Base-by-base conservation (phyloP, 352 stramenopile genomes). In the Blastocystis sp. region DNA sequence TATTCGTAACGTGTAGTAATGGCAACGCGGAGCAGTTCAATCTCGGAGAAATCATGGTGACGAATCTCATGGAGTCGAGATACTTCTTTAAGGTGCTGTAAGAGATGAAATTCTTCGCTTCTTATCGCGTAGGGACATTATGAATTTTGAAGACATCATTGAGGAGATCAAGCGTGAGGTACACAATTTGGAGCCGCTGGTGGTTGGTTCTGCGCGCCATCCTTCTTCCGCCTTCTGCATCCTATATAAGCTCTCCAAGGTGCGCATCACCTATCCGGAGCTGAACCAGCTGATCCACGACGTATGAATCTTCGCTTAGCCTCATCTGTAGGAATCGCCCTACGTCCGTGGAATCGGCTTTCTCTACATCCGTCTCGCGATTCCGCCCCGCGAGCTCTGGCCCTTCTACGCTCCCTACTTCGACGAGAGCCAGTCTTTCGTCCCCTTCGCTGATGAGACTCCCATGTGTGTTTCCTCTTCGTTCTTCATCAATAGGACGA, bases 81-180 rank as follows among this genome's bases (percentile, higher is more conserved):
- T 84, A 84, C 28, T 84, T 84, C 74, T 84, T 84, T 38, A 84
- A 84, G 45, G 48, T 84, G 14, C 53, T 84, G 74, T 84, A 84
- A 59, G 59, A 56, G 14, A 56, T 2, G 10, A 52, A 7, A 48
- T 11, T 11, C 11, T 28, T 17, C 21, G 5, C 48, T 28, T 56
- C 11, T 84, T 17, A 84, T 62, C 5, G 9, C 45, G n/a, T 84
- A 84, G 74, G 34, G 74, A 84, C 59, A 34, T 84, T 45, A 62
- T 67, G 38, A 53, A 84, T 11, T 69, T 84, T 41, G 74, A 84
- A 28, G 74, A 67, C 21, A 19, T 84, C 5, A 84, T 84, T 1
- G 56, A 84, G 2, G 74, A 84, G 28, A 67, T 84, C 1, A 84
- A 84, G n/a, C 3, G 45, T 2, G 74, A 66, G 0, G 74, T 84